Evolutionary conservation across 192 early-diverging fungal species (phyloP).

Genomic region (Backusella sp.): DNA sequence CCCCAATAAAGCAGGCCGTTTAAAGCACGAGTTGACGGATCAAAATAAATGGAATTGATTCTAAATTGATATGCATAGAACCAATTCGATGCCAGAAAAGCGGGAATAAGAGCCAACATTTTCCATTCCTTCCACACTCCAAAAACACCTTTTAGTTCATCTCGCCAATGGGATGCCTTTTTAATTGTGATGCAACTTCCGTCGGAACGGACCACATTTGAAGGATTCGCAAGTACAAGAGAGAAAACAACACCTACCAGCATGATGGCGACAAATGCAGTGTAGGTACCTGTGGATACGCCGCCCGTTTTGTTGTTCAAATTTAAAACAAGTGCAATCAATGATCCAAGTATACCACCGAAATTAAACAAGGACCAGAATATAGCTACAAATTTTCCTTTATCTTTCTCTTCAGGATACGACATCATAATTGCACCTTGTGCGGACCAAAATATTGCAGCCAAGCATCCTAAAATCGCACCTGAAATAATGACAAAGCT

Average conservation of each 20-base stretch:
- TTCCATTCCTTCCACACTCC: conserved; percentile 58
- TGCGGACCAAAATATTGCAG: conserved; percentile 69
- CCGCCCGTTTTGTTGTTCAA: conserved; percentile 50
- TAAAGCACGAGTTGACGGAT: conserved; percentile 63
- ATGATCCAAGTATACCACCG: conserved; percentile 78
- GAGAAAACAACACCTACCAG: conserved; percentile 52
- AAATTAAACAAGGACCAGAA: conserved; percentile 89
- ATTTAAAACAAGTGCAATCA: conserved; percentile 74
- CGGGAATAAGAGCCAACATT: conserved; percentile 63
- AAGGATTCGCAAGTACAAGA: conserved; percentile 51
- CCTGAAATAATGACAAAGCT: conserved; percentile 70
- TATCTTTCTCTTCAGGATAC: conserved; percentile 76
- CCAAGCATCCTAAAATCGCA: conserved; percentile 76
- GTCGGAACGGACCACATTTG: conserved; percentile 60
- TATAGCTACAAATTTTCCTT: conserved; percentile 75
- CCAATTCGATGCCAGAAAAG: conserved; percentile 73
- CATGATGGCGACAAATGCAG: conserved; percentile 65
- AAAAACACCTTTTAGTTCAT: conserved; percentile 47
- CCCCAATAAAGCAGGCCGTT: conserved; percentile 78
- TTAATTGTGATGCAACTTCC: conserved; percentile 61
- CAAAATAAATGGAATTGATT: conserved; percentile 67
- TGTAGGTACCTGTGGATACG: conserved; percentile 71
- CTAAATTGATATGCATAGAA: conserved; percentile 74
- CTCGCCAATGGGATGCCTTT: conserved; percentile 59
- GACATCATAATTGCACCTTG: conserved; percentile 86